Base-by-base conservation (phyloP, 2,329 filamentous ascomycete species). In the Ramichloridium luteum region DNA sequence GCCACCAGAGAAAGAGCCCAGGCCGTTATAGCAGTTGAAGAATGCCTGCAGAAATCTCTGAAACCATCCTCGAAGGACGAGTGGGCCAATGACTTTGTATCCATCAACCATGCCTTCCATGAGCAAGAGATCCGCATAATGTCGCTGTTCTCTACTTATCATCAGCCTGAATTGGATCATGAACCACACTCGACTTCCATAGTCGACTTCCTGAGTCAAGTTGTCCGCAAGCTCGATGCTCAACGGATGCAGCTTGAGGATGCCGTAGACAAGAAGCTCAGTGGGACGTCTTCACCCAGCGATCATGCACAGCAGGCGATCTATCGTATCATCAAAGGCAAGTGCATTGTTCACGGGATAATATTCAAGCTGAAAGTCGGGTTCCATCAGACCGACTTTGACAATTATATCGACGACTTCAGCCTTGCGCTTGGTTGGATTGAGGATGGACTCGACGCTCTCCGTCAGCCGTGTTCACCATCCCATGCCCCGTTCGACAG, bases 121-220 rank as follows among this genome's bases (percentile, higher is more conserved):
- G 20, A 23, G n/a, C 20, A 23, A n/a, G 20, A 23, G 20, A 23
- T 23, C n/a, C 20, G 20, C 20, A 23, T 23, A n/a, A n/a, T 23
- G 8, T 23, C 20, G 8, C n/a, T 23, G n/a, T 23, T 23, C 20
- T n/a, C n/a, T 8, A n/a, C 20, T 8, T 23, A 23, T n/a, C 20
- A 23, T n/a, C 8, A 23, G n/a, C 8, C 20, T n/a, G 20, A 23
- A 8, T 8, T n/a, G 20, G 20, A 8, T n/a, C 20, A n/a, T 23
- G 8, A 23, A 23, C 8, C 20, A 8, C 20, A 8, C n/a, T n/a
- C 20, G 8, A 8, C 20, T n/a, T 8, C 8, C 8, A n/a, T 23
- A 8, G 20, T 8, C 20, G 20, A 8, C 20, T n/a, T 8, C n/a
- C 20, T 23, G 8, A 8, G n/a, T n/a, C 20, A n/a, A 8, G n/a